phyloP scores from a whole-genome alignment of 2,329 filamentous ascomycete genomes.

The Tolypocladium pustulatum region DNA sequence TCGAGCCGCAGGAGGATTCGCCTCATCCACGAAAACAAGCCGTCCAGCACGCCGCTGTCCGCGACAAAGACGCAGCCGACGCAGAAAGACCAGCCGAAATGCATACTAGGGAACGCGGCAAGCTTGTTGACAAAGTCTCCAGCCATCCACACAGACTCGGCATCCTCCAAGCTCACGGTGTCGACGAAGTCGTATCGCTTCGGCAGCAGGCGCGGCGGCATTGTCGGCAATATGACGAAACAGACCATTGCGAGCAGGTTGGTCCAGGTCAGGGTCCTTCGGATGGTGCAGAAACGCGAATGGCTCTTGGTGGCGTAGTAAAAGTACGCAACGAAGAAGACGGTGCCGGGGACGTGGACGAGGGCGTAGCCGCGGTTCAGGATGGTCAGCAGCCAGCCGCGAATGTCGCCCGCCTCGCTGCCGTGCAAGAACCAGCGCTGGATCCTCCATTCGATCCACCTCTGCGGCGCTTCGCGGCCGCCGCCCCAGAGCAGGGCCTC shows the following conservation, averaged over 20 bases:
- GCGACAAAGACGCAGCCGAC: constrained; percentile 41
- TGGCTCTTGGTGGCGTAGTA: constrained; percentile 58
- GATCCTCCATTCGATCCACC: constrained; percentile 22
- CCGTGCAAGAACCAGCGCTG: constrained; percentile 49
- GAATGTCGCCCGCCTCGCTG: constrained; percentile 26
- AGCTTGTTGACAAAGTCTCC: constrained; percentile 46
- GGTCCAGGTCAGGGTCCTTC: constrained; percentile 45
- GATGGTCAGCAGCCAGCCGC: constrained; percentile 42
- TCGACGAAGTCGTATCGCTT: constrained; percentile 53
- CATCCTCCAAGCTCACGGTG: constrained; percentile 39
- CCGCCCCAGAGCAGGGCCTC: constrained; percentile 6
- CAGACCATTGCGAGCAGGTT: constrained; percentile 50
- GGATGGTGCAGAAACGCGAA: constrained; percentile 31
- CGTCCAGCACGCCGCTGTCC: constrained; percentile 35
- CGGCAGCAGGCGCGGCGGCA: constrained; percentile 51
- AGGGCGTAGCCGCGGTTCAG: constrained; percentile 66
- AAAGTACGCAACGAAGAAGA: constrained; percentile 58
- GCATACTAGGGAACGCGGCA: constrained; percentile 46
- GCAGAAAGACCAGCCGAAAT: constrained; percentile 44
- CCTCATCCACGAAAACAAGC: constrained; percentile 13
- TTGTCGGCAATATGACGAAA: constrained; percentile 54
- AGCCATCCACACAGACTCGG: constrained; percentile 55
- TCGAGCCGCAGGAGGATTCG: background rate
- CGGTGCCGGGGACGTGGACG: constrained; percentile 69
- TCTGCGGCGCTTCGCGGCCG: constrained; percentile 2